These are phyloP conservation scores for Polytrichum formosum DNA, from an alignment of 225 moss, liverwort and hornwort genomes.

Conservation along the genomic window DNA sequence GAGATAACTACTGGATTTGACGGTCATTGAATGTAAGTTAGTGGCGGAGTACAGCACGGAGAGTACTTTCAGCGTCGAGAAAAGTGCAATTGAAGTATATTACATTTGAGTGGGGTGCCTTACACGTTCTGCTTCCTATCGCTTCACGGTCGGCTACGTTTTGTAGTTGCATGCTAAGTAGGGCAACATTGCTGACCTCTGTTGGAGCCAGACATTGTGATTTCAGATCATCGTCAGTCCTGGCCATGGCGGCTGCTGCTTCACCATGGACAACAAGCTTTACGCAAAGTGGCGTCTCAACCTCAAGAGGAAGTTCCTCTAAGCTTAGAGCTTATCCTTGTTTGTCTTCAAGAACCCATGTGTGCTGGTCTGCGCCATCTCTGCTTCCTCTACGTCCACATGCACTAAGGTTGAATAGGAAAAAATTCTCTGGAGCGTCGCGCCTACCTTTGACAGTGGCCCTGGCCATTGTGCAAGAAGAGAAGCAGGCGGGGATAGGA, in stretches of 20 bases:
- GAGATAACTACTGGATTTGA: no score
- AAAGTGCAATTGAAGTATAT: no score
- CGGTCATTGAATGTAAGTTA: no score
- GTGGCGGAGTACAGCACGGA: no score
- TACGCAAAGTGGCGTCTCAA: neutral
- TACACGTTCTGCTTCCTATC: no score
- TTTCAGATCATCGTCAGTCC: constrained; percentile 2
- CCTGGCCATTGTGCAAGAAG: constrained; percentile 13
- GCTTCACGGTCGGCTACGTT: no score
- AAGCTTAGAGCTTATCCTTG: neutral
- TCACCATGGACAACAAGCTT: constrained; percentile 9
- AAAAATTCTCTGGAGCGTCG: neutral
- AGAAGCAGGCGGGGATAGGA: constrained; percentile 7
- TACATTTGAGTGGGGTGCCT: no score
- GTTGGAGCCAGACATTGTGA: neutral
- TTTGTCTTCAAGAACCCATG: neutral
- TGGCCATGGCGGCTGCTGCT: constrained; percentile 24
- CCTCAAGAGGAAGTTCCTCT: neutral
- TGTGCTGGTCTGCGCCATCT: neutral
- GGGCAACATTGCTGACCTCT: neutral
- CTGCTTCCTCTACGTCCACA: neutral
- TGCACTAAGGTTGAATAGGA: constrained; percentile 1
- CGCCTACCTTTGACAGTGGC: constrained; percentile 4
- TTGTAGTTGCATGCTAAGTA: neutral
- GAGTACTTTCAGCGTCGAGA: no score